Conservation (phyloP, 1,139 yeast species). For the Wickerhamomyces sp. region DNA sequence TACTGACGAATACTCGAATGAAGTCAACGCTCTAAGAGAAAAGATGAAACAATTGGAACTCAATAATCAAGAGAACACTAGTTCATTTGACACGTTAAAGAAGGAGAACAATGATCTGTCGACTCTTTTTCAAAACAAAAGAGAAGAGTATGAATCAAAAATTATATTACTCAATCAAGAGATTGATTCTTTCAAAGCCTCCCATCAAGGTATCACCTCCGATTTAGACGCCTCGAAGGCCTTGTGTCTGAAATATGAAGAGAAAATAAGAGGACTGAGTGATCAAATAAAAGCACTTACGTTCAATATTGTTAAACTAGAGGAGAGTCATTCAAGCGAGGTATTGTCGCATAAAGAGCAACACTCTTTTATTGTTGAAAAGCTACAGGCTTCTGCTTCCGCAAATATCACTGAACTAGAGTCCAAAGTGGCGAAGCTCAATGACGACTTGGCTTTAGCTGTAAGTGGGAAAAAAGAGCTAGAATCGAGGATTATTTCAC, state of each 20-base stretch:
- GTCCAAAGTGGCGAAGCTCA: not conserved
- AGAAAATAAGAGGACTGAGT: slow-evolving; percentile 9
- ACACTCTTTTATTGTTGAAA: not conserved
- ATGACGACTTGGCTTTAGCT: not conserved
- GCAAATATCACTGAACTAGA: not conserved
- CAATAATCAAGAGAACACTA: slow-evolving; percentile 6
- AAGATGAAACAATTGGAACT: slow-evolving; percentile 10
- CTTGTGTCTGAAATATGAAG: slow-evolving; percentile 7
- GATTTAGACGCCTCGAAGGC: slow-evolving; percentile 9
- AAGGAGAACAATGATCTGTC: slow-evolving; percentile 8
- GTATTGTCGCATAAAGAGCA: not conserved
- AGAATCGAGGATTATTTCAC: not conserved
- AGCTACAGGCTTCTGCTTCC: not conserved
- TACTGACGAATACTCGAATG: slow-evolving; percentile 5
- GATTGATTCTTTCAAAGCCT: slow-evolving; percentile 4
- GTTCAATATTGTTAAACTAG: slow-evolving; percentile 3
- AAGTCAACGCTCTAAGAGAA: slow-evolving; percentile 8
- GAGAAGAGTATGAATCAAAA: slow-evolving; percentile 2
- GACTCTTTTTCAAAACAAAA: slow-evolving; percentile 2
- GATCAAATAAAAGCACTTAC: slow-evolving; percentile 3
- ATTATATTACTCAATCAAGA: slow-evolving; percentile 6
- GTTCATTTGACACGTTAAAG: slow-evolving; percentile 6
- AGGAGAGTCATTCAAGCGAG: not conserved
- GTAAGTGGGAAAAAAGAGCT: not conserved
- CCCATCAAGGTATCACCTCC: slow-evolving; percentile 3